These are phyloP conservation scores for Angophora floribunda DNA, from an alignment of 345 rosid species.

Conservation along the genomic window DNA sequence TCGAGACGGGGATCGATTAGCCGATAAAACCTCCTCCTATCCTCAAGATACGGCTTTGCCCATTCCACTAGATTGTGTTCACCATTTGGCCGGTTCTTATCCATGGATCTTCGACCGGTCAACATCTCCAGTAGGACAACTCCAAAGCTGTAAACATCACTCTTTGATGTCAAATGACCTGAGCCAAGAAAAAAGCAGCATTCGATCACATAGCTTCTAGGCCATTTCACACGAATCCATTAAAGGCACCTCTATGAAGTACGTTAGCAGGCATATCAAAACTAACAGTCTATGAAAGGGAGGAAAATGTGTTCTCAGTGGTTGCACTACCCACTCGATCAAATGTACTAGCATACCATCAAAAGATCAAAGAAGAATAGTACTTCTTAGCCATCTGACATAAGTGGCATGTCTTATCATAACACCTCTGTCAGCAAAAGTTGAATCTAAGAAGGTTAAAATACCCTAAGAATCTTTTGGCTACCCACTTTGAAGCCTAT, in stretches of 20 bases:
- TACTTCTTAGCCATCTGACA: background rate
- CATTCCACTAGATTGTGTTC: constrained; percentile 94
- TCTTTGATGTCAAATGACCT: constrained; percentile 78
- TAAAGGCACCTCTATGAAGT: background rate
- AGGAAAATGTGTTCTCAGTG: background rate
- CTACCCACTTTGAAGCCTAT: background rate
- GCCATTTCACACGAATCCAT: background rate
- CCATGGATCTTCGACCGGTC: constrained; percentile 83
- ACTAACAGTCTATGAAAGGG: background rate
- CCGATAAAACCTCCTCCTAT: constrained; percentile 65
- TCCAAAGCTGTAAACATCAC: constrained; percentile 84
- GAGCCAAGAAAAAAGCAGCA: background rate
- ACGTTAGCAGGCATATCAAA: background rate
- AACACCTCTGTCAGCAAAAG: background rate
- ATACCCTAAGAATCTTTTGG: background rate
- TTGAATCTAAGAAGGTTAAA: background rate
- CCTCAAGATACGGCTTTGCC: constrained; percentile 84
- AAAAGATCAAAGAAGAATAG: background rate
- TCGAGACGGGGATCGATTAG: constrained; percentile 88
- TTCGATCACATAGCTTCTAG: background rate
- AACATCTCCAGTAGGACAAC: constrained; percentile 83
- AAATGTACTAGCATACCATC: background rate
- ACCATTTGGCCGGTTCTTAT: constrained; percentile 86
- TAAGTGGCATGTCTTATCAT: background rate
- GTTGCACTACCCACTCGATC: background rate